Evolutionary conservation across 2,329 filamentous ascomycete genomes (phyloP).

Genomic region (Talaromyces funiculosus): DNA sequence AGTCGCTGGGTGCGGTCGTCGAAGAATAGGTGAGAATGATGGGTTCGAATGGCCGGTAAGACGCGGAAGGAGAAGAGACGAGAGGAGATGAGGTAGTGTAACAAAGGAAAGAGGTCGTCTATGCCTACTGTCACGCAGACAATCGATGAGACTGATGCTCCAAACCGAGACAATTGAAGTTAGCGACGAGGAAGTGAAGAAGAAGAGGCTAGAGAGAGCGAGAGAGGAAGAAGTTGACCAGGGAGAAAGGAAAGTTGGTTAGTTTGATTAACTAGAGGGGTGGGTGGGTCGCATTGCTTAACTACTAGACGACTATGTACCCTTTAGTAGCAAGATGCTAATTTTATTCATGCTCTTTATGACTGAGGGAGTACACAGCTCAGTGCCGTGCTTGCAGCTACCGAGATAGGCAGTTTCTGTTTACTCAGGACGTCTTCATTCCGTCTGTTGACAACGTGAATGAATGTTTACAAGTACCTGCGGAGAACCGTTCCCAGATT

Average conservation of each 20-base stretch:
- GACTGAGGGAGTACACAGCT: too few relatives aligned
- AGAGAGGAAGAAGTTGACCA: not conserved
- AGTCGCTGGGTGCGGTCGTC: not conserved
- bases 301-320: too few relatives aligned
- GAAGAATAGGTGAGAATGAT: not conserved
- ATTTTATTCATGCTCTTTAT: too few relatives aligned
- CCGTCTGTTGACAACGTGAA: too few relatives aligned
- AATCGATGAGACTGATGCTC: not conserved
- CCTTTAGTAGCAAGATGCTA: too few relatives aligned
- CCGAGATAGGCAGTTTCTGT: too few relatives aligned
- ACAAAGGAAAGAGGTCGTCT: not conserved
- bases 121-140: not conserved
- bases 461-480: not conserved
- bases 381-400: too few relatives aligned
- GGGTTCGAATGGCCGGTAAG: not conserved
- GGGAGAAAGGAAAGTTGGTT: constrained; percentile 5
- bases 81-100: not conserved
- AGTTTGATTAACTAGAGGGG: constrained; percentile 7
- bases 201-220: not conserved
- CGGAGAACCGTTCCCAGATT: not conserved
- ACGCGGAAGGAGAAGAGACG: not conserved
- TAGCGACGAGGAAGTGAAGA: not conserved
- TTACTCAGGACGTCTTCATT: too few relatives aligned
- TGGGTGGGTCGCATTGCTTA: not conserved
- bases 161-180: not conserved